Base-by-base conservation (phyloP, 2,329 filamentous ascomycete species). In the Nemania sp. region DNA sequence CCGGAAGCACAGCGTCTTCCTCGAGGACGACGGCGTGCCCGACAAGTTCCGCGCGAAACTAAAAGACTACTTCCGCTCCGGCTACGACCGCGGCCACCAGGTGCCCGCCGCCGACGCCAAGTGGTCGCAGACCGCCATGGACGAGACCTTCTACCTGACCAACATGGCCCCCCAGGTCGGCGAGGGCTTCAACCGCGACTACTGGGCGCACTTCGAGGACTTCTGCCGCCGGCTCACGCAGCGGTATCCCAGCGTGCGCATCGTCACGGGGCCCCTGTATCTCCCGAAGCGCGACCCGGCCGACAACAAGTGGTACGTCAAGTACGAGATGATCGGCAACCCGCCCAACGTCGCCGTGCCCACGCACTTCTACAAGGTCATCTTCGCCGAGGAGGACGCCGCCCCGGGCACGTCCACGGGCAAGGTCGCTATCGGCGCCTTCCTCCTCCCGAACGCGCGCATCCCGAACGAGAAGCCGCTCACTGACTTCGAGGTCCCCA, bases 161-260 rank as follows among this genome's bases (percentile, higher is more conserved):
- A 99, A 99, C 83, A 99, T 99, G 94, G 97, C 94, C 78, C 96
- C 96, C 35, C 96, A 99, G 83, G 96, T 99, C 32, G 96, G 96
- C 73, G 93, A 98, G 78, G 96, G 96, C 67, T 99, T 99, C 86
- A 99, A 99, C 83, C 88, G 96, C 59, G 96, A 99, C 83, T 99
- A 99, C 87, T 99, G 96, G 96, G 92, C 96, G 43, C 96, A 99
- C 80, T 94, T 99, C 73, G 96, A 99, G 83, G 95, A 98, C 78
- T 99, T 98, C 78, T 98, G 95, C 82, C 89, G 96, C 10, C 86
- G 93, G 20, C 85, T 99, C 72, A 95, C 94, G 0, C 82, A 85
- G 54, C 87, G 84, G 62, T 99, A 98, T 78, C 94, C 95, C 0
- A 92, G 88, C 49, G 95, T 99, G 27, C 88, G 96, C 70, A 91